Base-by-base conservation (phyloP, 345 rosid species). In the Psidium friedrichsthalianum region DNA sequence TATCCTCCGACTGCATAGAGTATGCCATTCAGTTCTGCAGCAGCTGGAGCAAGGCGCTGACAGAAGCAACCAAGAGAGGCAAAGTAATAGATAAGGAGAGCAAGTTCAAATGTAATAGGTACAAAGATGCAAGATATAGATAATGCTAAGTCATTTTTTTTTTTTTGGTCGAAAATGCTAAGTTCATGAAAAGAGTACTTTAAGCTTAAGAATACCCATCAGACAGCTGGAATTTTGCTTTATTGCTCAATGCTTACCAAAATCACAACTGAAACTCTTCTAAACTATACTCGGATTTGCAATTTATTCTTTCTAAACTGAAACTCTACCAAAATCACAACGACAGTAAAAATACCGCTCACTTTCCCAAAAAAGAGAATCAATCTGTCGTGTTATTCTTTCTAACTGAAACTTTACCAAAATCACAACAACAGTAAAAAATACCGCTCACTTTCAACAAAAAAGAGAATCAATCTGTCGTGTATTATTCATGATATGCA, bases 1-100 rank as follows among this genome's bases (percentile, higher is more conserved):
- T 76, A 88, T 83, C 93, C 93, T 80, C 93, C 93, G 29, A 80
- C 89, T 81, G 86, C 92, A 84, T 91, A 89, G 76, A 91, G 74
- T 47, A 69, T 56, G 80, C 92, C 92, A 81, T 87, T 76, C 42
- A 91, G 36, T 87, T 90, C 89, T 74, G 89, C 89, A 82, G 89
- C 91, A 82, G 90, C 89, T 42, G 86, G 86, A 51, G 88, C 90
- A 85, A 82, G 87, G 53, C 93, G 86, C 93, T 91, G 89, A 47
- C 53, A 81, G 85, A 86, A 84, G 40, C 82, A 85, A 84, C 47
- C 80, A 36, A 32, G 80, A 69, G 80, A 69, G 20, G 25, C 47
- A 69, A 64, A 69, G 47, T 36, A 36, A 69, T 18, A 69, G 80
- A 11, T 36, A 36, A 18, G 47, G 13, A 69, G 80, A 42, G 25